These are phyloP conservation scores for Pichia norvegensis DNA, from an alignment of 1,139 yeast genomes.

Conservation along the genomic window DNA sequence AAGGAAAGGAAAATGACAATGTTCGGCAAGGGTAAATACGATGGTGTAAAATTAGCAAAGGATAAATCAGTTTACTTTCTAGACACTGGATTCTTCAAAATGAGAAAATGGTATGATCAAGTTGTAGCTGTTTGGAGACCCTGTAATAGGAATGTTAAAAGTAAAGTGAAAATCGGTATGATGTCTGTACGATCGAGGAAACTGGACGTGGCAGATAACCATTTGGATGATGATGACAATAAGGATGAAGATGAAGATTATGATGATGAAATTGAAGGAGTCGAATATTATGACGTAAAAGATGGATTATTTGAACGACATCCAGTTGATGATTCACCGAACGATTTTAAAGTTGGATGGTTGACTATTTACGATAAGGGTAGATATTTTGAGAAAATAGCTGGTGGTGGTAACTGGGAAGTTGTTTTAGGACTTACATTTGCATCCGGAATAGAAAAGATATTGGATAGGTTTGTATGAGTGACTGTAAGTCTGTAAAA, in stretches of 20 bases:
- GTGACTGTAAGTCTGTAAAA: too few species aligned
- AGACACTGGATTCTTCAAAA: constrained; percentile 13
- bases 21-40: constrained; percentile 21
- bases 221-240: constrained; percentile 11
- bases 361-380: constrained; percentile 48
- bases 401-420: constrained; percentile 44
- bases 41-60: constrained; percentile 27
- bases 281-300: constrained; percentile 40
- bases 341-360: constrained; percentile 57
- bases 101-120: constrained; percentile 28
- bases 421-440: constrained; percentile 45
- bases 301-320: constrained; percentile 45
- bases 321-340: constrained; percentile 54
- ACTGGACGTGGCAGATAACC: constrained; percentile 10
- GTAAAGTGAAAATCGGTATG: constrained; percentile 33
- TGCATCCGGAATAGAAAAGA: constrained; percentile 44
- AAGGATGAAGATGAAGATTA: constrained; percentile 26
- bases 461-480: constrained; percentile 22
- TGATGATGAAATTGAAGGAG: constrained; percentile 18
- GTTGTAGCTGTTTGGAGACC: constrained; percentile 47
- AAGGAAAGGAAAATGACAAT: constrained; percentile 20
- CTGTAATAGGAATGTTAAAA: constrained; percentile 38
- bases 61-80: constrained; percentile 31
- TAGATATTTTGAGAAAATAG: constrained; percentile 17
- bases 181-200: constrained; percentile 1